Evolutionary conservation across 768 basidiomycete species (phyloP).

Genomic region (Tulasnella sp.): DNA sequence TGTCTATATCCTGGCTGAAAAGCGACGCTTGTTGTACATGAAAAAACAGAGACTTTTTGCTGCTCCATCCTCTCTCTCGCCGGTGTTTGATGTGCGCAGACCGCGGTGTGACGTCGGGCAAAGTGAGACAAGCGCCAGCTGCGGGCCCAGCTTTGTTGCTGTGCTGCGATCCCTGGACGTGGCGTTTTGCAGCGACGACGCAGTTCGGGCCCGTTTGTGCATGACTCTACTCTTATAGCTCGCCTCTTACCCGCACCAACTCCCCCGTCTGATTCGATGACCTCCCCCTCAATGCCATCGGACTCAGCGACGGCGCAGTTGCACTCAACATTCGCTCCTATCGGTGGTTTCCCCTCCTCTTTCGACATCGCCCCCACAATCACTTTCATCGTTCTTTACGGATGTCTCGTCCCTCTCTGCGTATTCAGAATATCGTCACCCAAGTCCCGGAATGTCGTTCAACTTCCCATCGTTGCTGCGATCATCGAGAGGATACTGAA

Average conservation of each 20-base stretch:
- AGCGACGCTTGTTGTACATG: slow-evolving; percentile 6
- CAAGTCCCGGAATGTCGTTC: slow-evolving; percentile 23
- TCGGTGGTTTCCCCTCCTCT: slow-evolving; percentile 23
- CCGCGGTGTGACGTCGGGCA: not conserved
- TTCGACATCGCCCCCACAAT: slow-evolving; percentile 22
- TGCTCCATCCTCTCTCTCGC: not conserved
- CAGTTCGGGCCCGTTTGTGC: not conserved
- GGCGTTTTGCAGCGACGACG: not conserved
- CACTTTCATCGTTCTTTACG: slow-evolving; percentile 11
- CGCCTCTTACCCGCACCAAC: not conserved
- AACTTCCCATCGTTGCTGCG: slow-evolving; percentile 12
- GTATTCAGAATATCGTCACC: not conserved
- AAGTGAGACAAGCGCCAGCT: not conserved
- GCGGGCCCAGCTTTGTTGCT: not conserved
- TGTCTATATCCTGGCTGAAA: slow-evolving; percentile 1
- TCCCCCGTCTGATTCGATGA: not conserved
- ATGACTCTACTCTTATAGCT: not conserved
- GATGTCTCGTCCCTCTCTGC: slow-evolving; percentile 18
- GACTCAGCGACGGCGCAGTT: not conserved
- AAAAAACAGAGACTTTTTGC: not conserved
- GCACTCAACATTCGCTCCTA: slow-evolving; percentile 10
- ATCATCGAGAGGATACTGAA: slow-evolving; percentile 24
- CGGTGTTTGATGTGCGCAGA: not conserved
- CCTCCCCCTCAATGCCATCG: not conserved
- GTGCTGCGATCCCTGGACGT: slow-evolving; percentile 2